A percentile compares a stretch with the other conserved stretches of the same genome.
These are phyloP conservation scores for Limnanthes douglasii DNA, from an alignment of 345 rosid species.

Conservation along the genomic window DNA sequence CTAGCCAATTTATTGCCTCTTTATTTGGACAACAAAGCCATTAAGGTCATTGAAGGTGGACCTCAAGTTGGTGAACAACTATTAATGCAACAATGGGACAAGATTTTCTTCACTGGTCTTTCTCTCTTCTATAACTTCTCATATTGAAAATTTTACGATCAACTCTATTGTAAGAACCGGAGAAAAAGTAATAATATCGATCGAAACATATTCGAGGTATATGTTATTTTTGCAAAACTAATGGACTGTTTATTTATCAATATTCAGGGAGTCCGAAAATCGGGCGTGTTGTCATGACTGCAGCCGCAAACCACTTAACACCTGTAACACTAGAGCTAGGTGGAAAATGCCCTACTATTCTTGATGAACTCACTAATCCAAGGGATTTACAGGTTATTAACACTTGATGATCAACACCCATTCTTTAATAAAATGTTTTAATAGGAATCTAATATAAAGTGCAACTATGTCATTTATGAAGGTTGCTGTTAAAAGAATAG, in stretches of 20 bases:
- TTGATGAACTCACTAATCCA: constrained; percentile 32
- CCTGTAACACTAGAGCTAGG: constrained; percentile 89
- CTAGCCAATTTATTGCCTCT: constrained; percentile 32
- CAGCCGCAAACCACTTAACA: constrained; percentile 73
- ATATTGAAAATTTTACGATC: too few relatives aligned
- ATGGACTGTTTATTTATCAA: too few relatives aligned
- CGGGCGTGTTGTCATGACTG: constrained; percentile 52
- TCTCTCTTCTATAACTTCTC: not conserved
- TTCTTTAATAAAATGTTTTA: not conserved
- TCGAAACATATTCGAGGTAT: too few relatives aligned
- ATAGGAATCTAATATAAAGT: not conserved
- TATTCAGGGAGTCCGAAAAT: constrained; percentile 54
- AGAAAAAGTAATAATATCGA: too few relatives aligned
- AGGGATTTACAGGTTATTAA: constrained; percentile 31
- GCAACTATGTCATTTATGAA: too few relatives aligned
- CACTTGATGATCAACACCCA: not conserved
- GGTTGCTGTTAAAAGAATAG: constrained; percentile 48
- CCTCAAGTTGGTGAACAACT: constrained; percentile 33
- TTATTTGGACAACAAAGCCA: constrained; percentile 55
- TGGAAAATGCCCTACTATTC: constrained; percentile 65
- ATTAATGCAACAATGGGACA: constrained; percentile 68
- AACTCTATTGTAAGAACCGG: too few relatives aligned
- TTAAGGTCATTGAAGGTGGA: constrained; percentile 62
- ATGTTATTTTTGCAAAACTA: too few relatives aligned
- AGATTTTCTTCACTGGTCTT: constrained; percentile 85